Evolutionary conservation across 768 basidiomycete species (phyloP).

Genomic region (Auricularia cornea): DNA sequence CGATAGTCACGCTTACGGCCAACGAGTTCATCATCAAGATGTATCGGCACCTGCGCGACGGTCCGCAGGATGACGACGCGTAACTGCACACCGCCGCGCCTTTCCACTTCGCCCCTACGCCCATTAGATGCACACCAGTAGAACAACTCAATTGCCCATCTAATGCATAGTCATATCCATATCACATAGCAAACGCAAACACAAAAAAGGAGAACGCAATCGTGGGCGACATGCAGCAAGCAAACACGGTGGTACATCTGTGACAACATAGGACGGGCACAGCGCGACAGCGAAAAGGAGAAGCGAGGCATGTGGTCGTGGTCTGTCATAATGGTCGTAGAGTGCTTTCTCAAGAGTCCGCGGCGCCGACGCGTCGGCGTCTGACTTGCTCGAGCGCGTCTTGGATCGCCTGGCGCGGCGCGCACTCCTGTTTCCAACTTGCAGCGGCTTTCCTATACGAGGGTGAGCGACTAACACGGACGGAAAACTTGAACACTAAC

Average conservation of each 20-base stretch:
- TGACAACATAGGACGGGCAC: neutral
- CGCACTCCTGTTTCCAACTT: slow-evolving; percentile 54
- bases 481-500: slow-evolving; percentile 33
- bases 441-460: slow-evolving; percentile 47
- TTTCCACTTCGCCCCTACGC: neutral
- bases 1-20: slow-evolving; percentile 83
- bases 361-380: slow-evolving; percentile 31
- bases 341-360: neutral
- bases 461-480: slow-evolving; percentile 2
- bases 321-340: neutral
- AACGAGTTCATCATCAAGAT: slow-evolving; percentile 57
- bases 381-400: slow-evolving; percentile 67
- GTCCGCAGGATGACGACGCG: neutral
- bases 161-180: neutral
- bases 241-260: neutral
- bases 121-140: neutral
- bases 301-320: neutral
- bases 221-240: neutral
- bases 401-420: slow-evolving; percentile 50
- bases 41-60: slow-evolving; percentile 6
- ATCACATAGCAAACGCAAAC: neutral
- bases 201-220: neutral
- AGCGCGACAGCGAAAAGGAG: neutral
- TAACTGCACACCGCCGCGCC: neutral
- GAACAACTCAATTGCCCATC: neutral